Conservation (phyloP, 2,329 filamentous ascomycete genomes). For the Eutypa lata region DNA sequence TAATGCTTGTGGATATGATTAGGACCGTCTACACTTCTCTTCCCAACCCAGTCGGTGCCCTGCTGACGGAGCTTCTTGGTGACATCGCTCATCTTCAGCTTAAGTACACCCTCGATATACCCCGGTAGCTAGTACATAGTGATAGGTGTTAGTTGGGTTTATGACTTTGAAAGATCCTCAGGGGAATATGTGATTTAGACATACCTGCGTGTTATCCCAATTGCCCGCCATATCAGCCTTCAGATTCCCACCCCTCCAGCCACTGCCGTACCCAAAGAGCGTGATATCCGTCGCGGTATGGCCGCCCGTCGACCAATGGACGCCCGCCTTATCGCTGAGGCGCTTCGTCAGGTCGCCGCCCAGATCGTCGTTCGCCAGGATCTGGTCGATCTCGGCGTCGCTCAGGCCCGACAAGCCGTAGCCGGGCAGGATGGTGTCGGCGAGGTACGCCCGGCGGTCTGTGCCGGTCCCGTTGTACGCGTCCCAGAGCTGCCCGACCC, state of each 20-base stretch:
- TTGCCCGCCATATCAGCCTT: constrained; percentile 19
- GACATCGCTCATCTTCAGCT: constrained; percentile 16
- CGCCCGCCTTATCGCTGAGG: constrained; percentile 28
- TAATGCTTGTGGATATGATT: constrained; percentile 3
- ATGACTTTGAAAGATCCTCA: too few relatives aligned
- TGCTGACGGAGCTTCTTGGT: constrained; percentile 14
- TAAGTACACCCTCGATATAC: constrained; percentile 21
- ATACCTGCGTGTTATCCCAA: constrained; percentile 23
- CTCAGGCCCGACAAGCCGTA: constrained; percentile 30
- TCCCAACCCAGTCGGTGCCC: constrained; percentile 2
- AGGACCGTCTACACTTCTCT: constrained; percentile 1
- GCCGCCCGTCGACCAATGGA: constrained; percentile 31
- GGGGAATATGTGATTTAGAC: background rate
- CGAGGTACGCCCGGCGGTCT: constrained; percentile 27
- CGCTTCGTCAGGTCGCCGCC: constrained; percentile 24
- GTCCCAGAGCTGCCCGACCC: constrained; percentile 22
- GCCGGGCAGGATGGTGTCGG: constrained; percentile 24
- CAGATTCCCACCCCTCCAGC: constrained; percentile 12
- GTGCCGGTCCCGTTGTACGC: constrained; percentile 27
- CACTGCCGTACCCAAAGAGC: constrained; percentile 31
- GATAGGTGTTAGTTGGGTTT: too few relatives aligned
- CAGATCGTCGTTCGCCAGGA: constrained; percentile 25
- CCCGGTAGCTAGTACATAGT: constrained; percentile 14
- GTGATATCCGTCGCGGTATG: constrained; percentile 33
- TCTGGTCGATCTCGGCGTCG: constrained; percentile 23